Base-by-base conservation (phyloP, 2,329 filamentous ascomycete genomes). In the Colletotrichum sp. region DNA sequence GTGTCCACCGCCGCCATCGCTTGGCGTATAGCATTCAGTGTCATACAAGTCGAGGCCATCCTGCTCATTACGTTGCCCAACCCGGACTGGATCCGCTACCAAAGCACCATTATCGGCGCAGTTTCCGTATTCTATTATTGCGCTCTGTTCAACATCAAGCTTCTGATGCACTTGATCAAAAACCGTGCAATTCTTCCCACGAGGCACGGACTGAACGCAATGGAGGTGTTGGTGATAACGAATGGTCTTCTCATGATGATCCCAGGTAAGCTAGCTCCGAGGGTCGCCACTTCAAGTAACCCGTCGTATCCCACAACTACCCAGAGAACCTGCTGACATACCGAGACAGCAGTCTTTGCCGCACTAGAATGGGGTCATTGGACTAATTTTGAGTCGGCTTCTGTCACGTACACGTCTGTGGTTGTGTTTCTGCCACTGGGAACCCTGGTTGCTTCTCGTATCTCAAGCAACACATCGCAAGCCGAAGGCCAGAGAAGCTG, bases 241-340 rank as follows among this genome's bases (percentile, higher is more conserved):
- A 91, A 91, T 48, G 89, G 89, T 13, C 77, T 90, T 2, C 82
- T 92, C 70, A 91, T 91, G 90, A 78, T 90, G 18, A 80, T 90
- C 12, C 90, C 89, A n/a, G 87, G 89, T 91, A 81, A 62, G 84
- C 81, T 18, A 32, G 24, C 26, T 56, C 12, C 12, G 26, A 21
- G 30, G 28, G 32, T n/a, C 21, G 58, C 15, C 18, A 15, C n/a
- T 24, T 62, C 16, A 34, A 32, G 18, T 24, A 36, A 13, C n/a
- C 18, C 18, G 28, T 21, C 24, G 16, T 68, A 16, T 13, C 52
- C 48, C n/a, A 18, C 16, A 5, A 6, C 48, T 66, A 71, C 77
- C 30, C 36, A 48, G n/a, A 21, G 21, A 24, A 43, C 61, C 24
- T 60, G 21, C 70, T 62, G n/a, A 69, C 24, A n/a, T 21, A 7